Percentiles rank a stretch among this genome's conserved stretches.
Evolutionary conservation across 2,329 filamentous ascomycete species (phyloP).

Genomic region (Fonsecaea pedrosoi): DNA sequence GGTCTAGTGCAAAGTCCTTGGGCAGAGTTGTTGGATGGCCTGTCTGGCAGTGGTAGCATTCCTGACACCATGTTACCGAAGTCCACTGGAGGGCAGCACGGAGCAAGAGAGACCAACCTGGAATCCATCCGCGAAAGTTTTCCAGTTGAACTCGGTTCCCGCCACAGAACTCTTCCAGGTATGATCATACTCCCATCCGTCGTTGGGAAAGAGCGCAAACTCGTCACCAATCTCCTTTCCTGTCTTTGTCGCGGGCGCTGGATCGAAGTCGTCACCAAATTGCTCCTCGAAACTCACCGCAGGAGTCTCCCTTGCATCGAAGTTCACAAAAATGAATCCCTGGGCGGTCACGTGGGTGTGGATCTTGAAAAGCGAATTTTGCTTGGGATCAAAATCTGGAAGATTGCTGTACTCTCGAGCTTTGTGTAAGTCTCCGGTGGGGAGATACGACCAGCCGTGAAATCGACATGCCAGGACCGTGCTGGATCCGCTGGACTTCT

Average conservation of each 20-base stretch:
- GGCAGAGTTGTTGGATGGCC: conserved; percentile 36
- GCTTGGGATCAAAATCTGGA: conserved; percentile 63
- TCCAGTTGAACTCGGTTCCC: conserved; percentile 66
- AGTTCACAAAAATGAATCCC: conserved; percentile 64
- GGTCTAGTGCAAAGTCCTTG: conserved; percentile 34
- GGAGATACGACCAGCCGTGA: conserved; percentile 68
- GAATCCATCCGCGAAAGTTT: conserved; percentile 47
- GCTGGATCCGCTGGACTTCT: conserved; percentile 32
- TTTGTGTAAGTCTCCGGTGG: conserved; percentile 64
- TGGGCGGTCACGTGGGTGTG: conserved; percentile 35
- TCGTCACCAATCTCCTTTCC: conserved; percentile 41
- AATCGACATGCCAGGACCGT: conserved; percentile 65
- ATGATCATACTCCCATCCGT: conserved; percentile 64
- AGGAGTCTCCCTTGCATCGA: conserved; percentile 56
- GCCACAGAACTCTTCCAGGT: conserved; percentile 57
- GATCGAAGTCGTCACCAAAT: conserved; percentile 58
- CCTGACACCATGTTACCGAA: conserved; percentile 17
- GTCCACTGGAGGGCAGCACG: not conserved
- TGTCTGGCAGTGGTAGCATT: conserved; percentile 36
- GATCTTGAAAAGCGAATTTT: conserved; percentile 60
- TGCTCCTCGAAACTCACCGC: conserved; percentile 61
- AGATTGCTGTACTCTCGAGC: conserved; percentile 65
- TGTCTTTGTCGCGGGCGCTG: conserved; percentile 31
- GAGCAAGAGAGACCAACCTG: conserved; percentile 21
- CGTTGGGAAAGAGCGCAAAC: conserved; percentile 56